phyloP scores from a whole-genome alignment of 2,329 filamentous ascomycete species.

The Ophiostoma tasmaniense region DNA sequence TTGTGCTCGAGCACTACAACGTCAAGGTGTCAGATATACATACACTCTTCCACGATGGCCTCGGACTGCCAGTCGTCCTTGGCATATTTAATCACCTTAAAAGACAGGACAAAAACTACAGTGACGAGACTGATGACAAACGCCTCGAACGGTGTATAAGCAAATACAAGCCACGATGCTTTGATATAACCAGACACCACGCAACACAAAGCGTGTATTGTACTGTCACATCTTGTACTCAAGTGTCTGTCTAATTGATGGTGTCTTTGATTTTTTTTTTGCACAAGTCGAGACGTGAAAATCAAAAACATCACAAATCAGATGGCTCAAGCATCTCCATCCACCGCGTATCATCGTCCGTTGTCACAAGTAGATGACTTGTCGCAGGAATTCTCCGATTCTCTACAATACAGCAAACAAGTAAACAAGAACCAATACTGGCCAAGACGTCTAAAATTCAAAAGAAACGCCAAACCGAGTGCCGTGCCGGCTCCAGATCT shows the following conservation, averaged over 20 bases:
- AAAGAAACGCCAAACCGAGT: neutral
- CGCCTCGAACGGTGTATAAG: neutral
- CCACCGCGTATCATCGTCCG: neutral
- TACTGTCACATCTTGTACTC: neutral
- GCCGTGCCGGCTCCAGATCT: conserved; percentile 21
- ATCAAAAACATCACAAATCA: neutral
- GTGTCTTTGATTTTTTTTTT: neutral
- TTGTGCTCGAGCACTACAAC: neutral
- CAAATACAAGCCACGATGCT: neutral
- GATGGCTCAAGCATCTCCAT: neutral
- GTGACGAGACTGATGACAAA: neutral
- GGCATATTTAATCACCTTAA: neutral
- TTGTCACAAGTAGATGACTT: neutral
- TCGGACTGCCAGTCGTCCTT: neutral
- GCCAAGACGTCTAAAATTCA: neutral
- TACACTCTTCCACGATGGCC: neutral
- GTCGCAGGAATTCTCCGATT: neutral
- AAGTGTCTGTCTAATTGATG: neutral
- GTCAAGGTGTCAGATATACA: neutral
- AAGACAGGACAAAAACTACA: neutral
- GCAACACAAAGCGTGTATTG: neutral
- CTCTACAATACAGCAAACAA: neutral
- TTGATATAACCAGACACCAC: neutral
- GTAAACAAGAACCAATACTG: neutral
- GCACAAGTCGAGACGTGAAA: neutral